These are phyloP conservation scores for Silene vulgaris DNA, from an alignment of 179 eudicot genomes.

Conservation along the genomic window DNA sequence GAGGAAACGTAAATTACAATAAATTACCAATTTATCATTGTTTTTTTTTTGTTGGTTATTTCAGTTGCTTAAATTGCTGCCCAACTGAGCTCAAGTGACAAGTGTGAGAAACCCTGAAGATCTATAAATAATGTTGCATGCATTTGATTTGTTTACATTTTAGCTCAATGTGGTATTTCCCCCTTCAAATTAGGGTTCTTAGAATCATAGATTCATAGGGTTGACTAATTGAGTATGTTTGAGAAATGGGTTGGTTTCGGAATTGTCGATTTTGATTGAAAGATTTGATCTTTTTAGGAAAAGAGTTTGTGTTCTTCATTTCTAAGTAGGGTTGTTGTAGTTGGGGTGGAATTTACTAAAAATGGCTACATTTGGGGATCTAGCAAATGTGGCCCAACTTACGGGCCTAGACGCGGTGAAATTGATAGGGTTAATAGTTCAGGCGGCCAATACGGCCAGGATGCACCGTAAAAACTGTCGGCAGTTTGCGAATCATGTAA, in stretches of 20 bases:
- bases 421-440: conserved; percentile 63
- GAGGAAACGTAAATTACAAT: conserved; percentile 16
- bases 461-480: conserved; percentile 85
- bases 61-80: conserved; percentile 23
- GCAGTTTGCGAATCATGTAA: conserved; percentile 80
- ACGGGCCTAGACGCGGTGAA: conserved; percentile 67
- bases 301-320: neutral
- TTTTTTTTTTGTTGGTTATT: conserved; percentile 14
- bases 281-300: neutral
- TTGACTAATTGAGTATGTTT: conserved; percentile 22
- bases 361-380: conserved; percentile 28
- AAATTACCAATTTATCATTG: conserved; percentile 3
- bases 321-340: neutral
- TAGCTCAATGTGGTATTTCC: neutral
- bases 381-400: conserved; percentile 49
- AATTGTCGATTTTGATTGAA: conserved; percentile 22
- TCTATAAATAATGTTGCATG: conserved; percentile 9
- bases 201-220: neutral
- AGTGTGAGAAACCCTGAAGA: conserved; percentile 22
- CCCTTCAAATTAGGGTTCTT: neutral
- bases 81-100: conserved; percentile 17
- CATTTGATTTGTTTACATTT: conserved; percentile 7
- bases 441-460: conserved; percentile 71
- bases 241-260: conserved; percentile 25
- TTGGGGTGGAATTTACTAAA: conserved; percentile 2